Percentiles rank a stretch among this genome's conserved stretches.
Evolutionary conservation across 176 grass and related monocot genomes (phyloP).

Genomic region (Tuctoria greenei): DNA sequence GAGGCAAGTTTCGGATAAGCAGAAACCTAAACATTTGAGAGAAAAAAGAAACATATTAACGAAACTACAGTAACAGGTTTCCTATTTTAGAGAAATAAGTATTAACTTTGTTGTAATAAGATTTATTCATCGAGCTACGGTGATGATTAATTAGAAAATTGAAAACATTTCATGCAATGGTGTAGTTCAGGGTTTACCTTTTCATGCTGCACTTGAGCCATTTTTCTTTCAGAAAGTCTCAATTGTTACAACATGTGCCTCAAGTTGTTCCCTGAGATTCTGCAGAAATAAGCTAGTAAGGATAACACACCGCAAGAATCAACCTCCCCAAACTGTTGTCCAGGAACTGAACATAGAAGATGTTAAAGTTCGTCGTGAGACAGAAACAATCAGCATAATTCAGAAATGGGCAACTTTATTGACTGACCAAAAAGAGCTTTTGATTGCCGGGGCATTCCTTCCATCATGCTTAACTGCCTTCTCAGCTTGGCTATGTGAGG

Average conservation of each 20-base stretch:
- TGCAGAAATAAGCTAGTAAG: slow-evolving; percentile 41
- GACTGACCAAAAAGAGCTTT: slow-evolving; percentile 76
- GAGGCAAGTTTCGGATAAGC: neutral
- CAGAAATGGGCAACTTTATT: slow-evolving; percentile 18
- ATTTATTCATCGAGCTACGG: neutral
- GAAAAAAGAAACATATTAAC: neutral
- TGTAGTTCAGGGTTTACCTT: slow-evolving; percentile 50
- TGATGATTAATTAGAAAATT: slow-evolving; percentile 35
- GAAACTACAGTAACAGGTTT: neutral
- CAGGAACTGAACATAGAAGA: slow-evolving; percentile 25
- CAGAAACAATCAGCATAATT: slow-evolving; percentile 1
- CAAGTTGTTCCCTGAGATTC: slow-evolving; percentile 95
- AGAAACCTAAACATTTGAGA: slow-evolving; percentile 22
- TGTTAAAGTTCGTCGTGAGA: slow-evolving; percentile 20
- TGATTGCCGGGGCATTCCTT: slow-evolving; percentile 63
- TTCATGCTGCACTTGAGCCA: slow-evolving; percentile 59
- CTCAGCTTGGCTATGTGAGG: slow-evolving; percentile 92
- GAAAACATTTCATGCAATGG: neutral
- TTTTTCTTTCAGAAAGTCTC: slow-evolving; percentile 68
- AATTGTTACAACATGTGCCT: slow-evolving; percentile 82
- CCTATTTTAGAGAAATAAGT: neutral
- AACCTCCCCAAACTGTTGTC: too few species aligned
- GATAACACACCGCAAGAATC: slow-evolving; percentile 7
- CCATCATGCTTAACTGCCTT: slow-evolving; percentile 89
- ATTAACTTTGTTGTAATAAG: neutral